These are phyloP conservation scores for Trifolium pratense DNA, from an alignment of 306 rosid species.

Conservation along the genomic window DNA sequence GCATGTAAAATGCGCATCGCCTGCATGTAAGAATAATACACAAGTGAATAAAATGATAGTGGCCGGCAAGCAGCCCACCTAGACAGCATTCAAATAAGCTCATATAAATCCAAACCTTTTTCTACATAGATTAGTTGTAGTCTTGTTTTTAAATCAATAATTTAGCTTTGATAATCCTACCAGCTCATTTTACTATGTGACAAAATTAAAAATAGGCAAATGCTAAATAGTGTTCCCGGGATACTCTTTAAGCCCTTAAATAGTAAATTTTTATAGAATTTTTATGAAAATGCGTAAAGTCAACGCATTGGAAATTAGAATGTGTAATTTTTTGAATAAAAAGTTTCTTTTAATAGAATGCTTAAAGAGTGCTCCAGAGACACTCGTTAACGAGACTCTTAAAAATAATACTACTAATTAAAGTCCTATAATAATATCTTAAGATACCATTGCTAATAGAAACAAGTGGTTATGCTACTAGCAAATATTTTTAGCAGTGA, in stretches of 20 bases:
- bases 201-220: not conserved
- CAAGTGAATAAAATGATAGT: constrained; percentile 43
- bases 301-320: too few relatives aligned
- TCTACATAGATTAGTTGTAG: constrained; percentile 31
- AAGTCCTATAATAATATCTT: not conserved
- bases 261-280: too few relatives aligned
- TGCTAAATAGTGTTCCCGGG: too few relatives aligned
- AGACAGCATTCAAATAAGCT: constrained; percentile 9
- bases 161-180: not conserved
- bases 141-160: constrained; percentile 34
- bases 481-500: constrained; percentile 22
- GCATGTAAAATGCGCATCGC: constrained; percentile 22
- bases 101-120: constrained; percentile 31
- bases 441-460: constrained; percentile 11
- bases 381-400: too few relatives aligned
- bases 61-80: constrained; percentile 49
- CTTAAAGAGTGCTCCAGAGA: too few relatives aligned
- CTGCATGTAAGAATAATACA: constrained; percentile 21
- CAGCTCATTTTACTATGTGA: constrained; percentile 15
- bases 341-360: too few relatives aligned
- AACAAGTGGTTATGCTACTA: constrained; percentile 16
- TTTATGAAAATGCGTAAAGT: too few relatives aligned
- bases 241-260: too few relatives aligned
- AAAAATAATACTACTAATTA: not conserved
- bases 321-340: too few relatives aligned